Evolutionary conservation across 2,329 filamentous ascomycete genomes (phyloP), one percentile per base, ranked within the genome.

Genomic region (Fusarium chaquense): DNA sequence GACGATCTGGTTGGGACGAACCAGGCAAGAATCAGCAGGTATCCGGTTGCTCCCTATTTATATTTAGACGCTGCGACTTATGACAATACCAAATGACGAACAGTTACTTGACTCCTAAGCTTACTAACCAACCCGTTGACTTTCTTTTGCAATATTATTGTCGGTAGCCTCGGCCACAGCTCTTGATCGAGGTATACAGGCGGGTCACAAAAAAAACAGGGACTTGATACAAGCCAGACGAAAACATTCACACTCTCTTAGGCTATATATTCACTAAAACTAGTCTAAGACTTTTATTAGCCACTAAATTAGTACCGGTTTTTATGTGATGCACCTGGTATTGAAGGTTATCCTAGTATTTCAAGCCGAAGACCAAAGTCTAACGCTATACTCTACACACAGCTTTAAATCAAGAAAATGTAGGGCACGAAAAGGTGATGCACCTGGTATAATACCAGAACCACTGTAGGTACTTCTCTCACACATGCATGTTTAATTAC

Each of bases 41-140:
- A 16, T 15, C 10, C n/a, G 33, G 33, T 18, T 26, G 49, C 26
- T 26, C 28, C n/a, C 16, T 35, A 70, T 71, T 44, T 58, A 58
- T 58, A 40, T 35, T 67, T 41, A 60, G 67, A 60, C 38, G 47
- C 40, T 45, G 53, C 58, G 49, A 65, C 50, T 53, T 54, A 70
- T 32, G 67, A 66, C 43, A 70, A 64, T 62, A 63, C 49, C 45
- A 67, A 58, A 70, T 63, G 36, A 70, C 26, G 54, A 67, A 58
- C 35, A 44, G 41, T 12, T 52, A 44, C 32, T 51, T 44, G 22
- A 44, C 18, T 30, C 49, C 30, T 20, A 35, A 43, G 10, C 26
- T 22, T 28, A 20, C 33, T 44, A 9, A 24, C 45, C 20, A 20
- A 24, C 33, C 52, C 35, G 22, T n/a, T 38, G 26, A 30, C 12